These are phyloP conservation scores for Heliamphora pulchella DNA, from an alignment of 179 eudicot species.

Conservation along the genomic window DNA sequence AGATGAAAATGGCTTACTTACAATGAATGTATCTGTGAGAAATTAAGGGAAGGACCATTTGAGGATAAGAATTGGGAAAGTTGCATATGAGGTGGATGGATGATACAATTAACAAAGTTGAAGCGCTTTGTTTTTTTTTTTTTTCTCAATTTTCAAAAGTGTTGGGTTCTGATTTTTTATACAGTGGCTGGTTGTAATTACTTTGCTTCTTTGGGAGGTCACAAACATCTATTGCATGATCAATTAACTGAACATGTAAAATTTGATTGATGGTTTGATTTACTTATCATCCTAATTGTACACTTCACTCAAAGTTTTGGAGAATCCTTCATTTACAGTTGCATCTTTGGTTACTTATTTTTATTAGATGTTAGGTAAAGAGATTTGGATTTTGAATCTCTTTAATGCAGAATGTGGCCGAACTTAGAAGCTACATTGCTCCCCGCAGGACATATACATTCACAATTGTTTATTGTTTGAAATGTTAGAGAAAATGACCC, in stretches of 20 bases:
- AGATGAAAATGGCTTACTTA: no score
- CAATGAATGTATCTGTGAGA: no score
- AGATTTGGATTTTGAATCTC: neutral
- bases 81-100: neutral
- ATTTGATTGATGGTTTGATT: no score
- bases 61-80: no score
- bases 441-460: no score
- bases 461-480: neutral
- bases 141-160: neutral
- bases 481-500: neutral
- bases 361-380: neutral
- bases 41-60: no score
- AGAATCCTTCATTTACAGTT: neutral
- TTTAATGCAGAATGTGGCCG: neutral
- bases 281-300: no score
- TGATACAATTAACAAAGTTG: neutral
- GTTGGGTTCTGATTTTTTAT: neutral
- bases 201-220: neutral
- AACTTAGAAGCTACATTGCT: neutral
- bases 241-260: neutral
- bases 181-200: neutral
- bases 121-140: neutral
- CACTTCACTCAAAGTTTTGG: neutral
- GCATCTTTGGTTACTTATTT: no score
- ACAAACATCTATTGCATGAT: neutral